Conservation (phyloP, 1,284 basidiomycete species). For the Leccinum fallax region DNA sequence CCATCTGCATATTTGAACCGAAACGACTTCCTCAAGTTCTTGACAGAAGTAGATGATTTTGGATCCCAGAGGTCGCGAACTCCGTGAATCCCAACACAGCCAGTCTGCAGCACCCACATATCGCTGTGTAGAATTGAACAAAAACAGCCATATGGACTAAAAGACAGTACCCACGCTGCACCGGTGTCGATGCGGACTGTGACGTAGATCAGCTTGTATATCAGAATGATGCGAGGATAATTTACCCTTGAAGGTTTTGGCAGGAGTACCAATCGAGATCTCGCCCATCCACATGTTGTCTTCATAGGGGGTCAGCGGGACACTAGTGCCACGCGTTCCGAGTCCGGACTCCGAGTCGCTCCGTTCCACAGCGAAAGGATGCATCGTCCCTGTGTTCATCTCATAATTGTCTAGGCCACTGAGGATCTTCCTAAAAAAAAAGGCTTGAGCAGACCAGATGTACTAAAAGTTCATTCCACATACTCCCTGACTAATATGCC, state of each 20-base stretch:
- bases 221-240: background rate
- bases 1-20: too few species aligned
- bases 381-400: too few species aligned
- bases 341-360: background rate
- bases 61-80: too few species aligned
- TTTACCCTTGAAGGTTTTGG: background rate
- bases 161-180: background rate
- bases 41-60: background rate
- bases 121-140: background rate
- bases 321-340: too few species aligned
- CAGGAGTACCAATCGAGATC: background rate
- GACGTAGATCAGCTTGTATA: background rate
- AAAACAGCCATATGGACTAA: background rate
- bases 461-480: too few species aligned
- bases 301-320: background rate
- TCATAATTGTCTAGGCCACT: too few species aligned
- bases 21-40: too few species aligned
- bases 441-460: too few species aligned
- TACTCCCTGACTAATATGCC: too few species aligned
- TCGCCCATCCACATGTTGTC: background rate
- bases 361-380: background rate
- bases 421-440: too few species aligned
- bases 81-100: too few species aligned
- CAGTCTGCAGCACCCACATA: background rate
- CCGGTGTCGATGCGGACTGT: background rate